Conservation (phyloP, 2,329 filamentous ascomycete species). For the Ceratocystis alfenasii region DNA sequence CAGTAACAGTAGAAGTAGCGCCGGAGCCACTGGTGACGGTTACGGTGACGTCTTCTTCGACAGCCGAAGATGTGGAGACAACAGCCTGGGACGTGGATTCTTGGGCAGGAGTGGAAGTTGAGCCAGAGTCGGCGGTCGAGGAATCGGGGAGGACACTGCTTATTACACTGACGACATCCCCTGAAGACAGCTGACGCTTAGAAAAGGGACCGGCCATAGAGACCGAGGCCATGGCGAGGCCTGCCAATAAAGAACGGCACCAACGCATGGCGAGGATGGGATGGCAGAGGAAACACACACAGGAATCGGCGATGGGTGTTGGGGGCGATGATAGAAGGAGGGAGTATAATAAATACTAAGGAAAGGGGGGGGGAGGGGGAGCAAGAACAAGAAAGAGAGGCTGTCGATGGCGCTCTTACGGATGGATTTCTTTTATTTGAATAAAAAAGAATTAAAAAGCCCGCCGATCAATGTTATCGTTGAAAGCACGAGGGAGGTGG, state of each 20-base stretch:
- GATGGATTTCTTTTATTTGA: neutral
- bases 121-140: neutral
- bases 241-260: conserved; percentile 16
- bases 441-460: neutral
- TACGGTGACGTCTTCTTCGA: conserved; percentile 22
- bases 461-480: neutral
- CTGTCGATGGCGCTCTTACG: neutral
- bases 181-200: conserved; percentile 12
- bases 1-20: conserved; percentile 20
- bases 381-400: neutral
- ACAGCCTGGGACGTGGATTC: conserved; percentile 8
- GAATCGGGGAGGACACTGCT: neutral
- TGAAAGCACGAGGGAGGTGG: neutral
- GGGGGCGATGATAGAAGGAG: neutral
- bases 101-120: conserved; percentile 6
- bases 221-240: conserved; percentile 14
- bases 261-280: conserved; percentile 18
- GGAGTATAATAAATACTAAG: neutral
- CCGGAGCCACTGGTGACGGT: conserved; percentile 19
- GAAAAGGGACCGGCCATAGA: conserved; percentile 14
- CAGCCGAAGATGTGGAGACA: neutral
- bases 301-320: neutral
- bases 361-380: neutral
- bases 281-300: neutral
- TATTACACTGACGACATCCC: neutral